These are phyloP conservation scores for Magnusiomyces starmeri DNA, from an alignment of 1,139 yeast genomes.

Conservation along the genomic window DNA sequence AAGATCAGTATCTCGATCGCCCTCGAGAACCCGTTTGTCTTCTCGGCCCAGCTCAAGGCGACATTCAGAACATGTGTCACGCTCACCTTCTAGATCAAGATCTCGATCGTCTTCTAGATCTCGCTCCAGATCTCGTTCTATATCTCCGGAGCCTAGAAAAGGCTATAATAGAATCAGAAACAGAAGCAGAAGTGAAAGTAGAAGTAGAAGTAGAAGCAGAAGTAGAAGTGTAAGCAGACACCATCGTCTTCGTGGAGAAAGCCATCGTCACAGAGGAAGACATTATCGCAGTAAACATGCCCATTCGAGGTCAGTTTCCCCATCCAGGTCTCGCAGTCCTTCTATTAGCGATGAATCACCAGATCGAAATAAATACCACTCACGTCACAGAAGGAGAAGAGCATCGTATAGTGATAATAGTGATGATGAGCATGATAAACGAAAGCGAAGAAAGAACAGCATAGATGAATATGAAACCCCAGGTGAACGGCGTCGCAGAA, in stretches of 20 bases:
- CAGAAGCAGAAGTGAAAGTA: background rate
- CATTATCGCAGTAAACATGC: background rate
- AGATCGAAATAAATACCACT: background rate
- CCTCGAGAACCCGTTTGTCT: constrained; percentile 1
- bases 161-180: too few species aligned
- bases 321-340: constrained; percentile 12
- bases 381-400: background rate
- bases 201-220: background rate
- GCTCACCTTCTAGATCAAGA: constrained; percentile 10
- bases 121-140: constrained; percentile 3
- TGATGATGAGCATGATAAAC: background rate
- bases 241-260: background rate
- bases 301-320: background rate
- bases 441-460: too few species aligned
- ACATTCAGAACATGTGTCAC: constrained; percentile 5
- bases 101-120: constrained; percentile 12
- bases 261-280: background rate
- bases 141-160: too few species aligned
- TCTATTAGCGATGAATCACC: constrained; percentile 15
- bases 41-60: constrained; percentile 1
- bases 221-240: background rate
- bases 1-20: background rate
- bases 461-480: constrained; percentile 6
- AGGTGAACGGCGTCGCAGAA: constrained; percentile 35
- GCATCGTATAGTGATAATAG: constrained; percentile 1